Base-by-base conservation (phyloP, 768 basidiomycete genomes). In the Goffeauzyma gilvescens region DNA sequence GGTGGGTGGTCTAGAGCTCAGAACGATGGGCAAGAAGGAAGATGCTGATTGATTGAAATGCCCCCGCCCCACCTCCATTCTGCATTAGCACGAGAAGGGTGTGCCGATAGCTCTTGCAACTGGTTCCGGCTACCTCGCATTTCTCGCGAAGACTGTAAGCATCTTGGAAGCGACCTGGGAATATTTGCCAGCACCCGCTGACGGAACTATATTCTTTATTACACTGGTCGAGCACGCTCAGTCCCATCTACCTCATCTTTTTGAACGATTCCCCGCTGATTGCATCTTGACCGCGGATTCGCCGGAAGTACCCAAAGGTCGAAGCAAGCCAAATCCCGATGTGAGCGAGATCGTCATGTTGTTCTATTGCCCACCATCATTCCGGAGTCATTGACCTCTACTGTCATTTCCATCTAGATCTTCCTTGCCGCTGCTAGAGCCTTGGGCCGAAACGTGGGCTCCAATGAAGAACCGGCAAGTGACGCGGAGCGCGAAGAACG, bases 291-390 rank as follows among this genome's bases (percentile, higher is more conserved):
- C 57, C 9, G 61, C 57, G 22, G 57, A 63, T 37, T 60, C 59
- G 12, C 50, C 54, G 3, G 45, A 56, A 25, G 50, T 63, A 25
- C 50, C 50, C 28, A 55, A 53, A 26, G 60, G 58, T n/a, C 44
- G 61, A 28, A 59, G 59, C 6, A 63, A 63, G 38, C 61, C 61
- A 5, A 48, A 44, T 30, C 61, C 61, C 18, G 61, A 63, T 45
- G 44, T 40, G 17, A 6, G 44, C n/a, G n/a, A n/a, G n/a, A n/a
- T 38, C 23, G 5, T 17, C 31, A 13, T 2, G 23, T 39, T 20
- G 23, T 24, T 15, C 37, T 21, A 12, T 17, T 17, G 25, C 27
- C n/a, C 17, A 38, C 13, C 6, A 4, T 18, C 18, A 4, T 7
- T 31, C 14, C 26, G 12, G 7, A 10, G 10, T n/a, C 6, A 9